A percentile compares a stretch with the other conserved stretches of the same genome.
Conservation (phyloP, 352 stramenopile genomes). For the Phytophthora podocarpi region DNA sequence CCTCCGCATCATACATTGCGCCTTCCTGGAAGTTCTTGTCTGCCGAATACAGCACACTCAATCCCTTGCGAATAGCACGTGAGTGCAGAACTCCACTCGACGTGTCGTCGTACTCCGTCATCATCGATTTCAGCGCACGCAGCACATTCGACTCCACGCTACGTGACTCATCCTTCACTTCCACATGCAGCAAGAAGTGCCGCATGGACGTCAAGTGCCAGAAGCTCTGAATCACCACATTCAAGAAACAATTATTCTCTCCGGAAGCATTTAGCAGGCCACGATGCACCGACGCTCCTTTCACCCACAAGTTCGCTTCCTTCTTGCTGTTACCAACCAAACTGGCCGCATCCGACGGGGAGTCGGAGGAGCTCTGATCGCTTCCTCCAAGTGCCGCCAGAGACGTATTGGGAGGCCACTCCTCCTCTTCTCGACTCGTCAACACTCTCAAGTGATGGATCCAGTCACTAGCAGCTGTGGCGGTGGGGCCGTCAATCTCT, state of each 20-base stretch:
- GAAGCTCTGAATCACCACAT: slow-evolving; percentile 92
- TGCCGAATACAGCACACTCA: slow-evolving; percentile 84
- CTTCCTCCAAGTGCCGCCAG: slow-evolving; percentile 30
- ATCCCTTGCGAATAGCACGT: slow-evolving; percentile 73
- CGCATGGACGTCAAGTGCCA: slow-evolving; percentile 91
- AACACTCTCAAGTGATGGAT: slow-evolving; percentile 68
- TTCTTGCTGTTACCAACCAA: slow-evolving; percentile 50
- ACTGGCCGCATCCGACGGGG: slow-evolving; percentile 15
- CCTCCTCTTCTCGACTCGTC: slow-evolving; percentile 48
- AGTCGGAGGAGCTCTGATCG: slow-evolving; percentile 35
- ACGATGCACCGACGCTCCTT: slow-evolving; percentile 81
- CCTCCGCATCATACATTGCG: slow-evolving; percentile 89
- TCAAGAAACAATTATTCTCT: slow-evolving; percentile 92
- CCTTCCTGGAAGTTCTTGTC: slow-evolving; percentile 89
- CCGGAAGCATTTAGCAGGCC: slow-evolving; percentile 77
- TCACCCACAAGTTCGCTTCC: slow-evolving; percentile 79
- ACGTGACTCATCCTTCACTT: slow-evolving; percentile 79
- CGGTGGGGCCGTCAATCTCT: slow-evolving; percentile 70
- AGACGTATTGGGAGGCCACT: slow-evolving; percentile 33
- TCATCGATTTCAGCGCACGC: slow-evolving; percentile 76
- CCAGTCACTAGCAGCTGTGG: slow-evolving; percentile 69
- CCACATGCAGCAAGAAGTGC: slow-evolving; percentile 84
- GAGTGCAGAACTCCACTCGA: slow-evolving; percentile 81
- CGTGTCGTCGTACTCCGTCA: slow-evolving; percentile 86
- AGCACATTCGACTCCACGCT: slow-evolving; percentile 80